Base-by-base conservation (phyloP, 2,329 filamentous ascomycete species). In the Mycosphaerella sp. region DNA sequence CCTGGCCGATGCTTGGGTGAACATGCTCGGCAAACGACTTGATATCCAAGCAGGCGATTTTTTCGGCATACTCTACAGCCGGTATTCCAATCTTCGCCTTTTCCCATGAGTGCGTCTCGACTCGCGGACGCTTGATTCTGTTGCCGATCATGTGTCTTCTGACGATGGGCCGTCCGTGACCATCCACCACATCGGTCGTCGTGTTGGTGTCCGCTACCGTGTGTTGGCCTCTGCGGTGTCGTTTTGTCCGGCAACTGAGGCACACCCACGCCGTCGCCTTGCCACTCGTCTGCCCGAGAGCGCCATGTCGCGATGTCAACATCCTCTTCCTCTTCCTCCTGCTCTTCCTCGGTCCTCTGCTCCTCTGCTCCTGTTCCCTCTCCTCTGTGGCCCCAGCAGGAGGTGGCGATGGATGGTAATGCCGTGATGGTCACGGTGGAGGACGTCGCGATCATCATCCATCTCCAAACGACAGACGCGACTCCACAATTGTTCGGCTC, bases 241-340 rank as follows among this genome's bases (percentile, higher is more conserved):
- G 31, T 41, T 45, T 26, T 9, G 58, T 21, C 12, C 62, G 54
- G 53, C 63, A 66, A 52, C 61, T 53, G 36, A 63, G 52, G 44
- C 63, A 66, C 11, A 66, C 56, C 38, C 64, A 61, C 39, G 59
- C 53, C 10, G 38, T 49, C 31, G 54, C 54, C 10, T 6, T 29
- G 26, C 26, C 26, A 29, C 53, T 54, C 23, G 55, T 54, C 23
- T 55, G 50, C 42, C 50, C 41, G 8, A 41, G 34, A 21, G 53
- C 47, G 46, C 51, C 54, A 40, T 59, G 32, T 42, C 57, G 38
- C n/a, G 51, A 55, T 42, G 53, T 53, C 49, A 61, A 55, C 59
- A 61, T 59, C 11, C 38, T 58, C 48, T 21, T 21, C 21, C 21
- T 21, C 21, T 21, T 21, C 21, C n/a, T 38, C 12, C 26, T 29